Evolutionary conservation across 1,139 yeast species (phyloP).

Genomic region (Nakaseomyces nivariensis): DNA sequence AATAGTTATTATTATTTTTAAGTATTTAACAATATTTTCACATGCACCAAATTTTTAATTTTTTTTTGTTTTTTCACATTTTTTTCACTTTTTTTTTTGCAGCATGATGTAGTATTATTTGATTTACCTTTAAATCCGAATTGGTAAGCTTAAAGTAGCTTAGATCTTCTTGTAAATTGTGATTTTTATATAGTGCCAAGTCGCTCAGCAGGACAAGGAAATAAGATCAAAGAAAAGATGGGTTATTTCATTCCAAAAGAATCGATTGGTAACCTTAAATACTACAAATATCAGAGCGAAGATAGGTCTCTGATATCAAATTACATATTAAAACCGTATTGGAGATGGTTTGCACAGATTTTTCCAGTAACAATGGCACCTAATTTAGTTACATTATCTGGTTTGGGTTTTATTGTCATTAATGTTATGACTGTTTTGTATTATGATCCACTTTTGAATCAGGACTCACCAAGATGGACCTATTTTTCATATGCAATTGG

Average conservation of each 20-base stretch:
- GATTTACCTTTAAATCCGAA: no score
- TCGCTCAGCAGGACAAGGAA: no score
- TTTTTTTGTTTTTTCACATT: no score
- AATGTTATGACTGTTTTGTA: conserved; percentile 60
- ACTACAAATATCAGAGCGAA: conserved; percentile 66
- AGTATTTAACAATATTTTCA: not conserved
- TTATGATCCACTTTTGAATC: conserved; percentile 59
- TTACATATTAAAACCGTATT: conserved; percentile 66
- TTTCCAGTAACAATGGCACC: conserved; percentile 89
- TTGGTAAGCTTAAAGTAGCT: no score
- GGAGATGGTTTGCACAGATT: conserved; percentile 53
- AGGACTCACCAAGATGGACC: conserved; percentile 68
- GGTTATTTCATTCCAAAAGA: conserved; percentile 60
- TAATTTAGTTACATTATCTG: conserved; percentile 71
- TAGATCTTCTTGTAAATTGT: no score
- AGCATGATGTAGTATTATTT: no score
- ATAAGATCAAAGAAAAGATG: conserved; percentile 33
- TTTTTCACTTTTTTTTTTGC: no score
- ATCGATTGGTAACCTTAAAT: conserved; percentile 51
- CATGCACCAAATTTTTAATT: no score
- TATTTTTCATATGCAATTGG: conserved; percentile 76
- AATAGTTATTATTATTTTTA: no score
- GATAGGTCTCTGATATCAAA: conserved; percentile 75
- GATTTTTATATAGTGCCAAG: no score
- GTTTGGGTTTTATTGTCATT: conserved; percentile 57